Base-by-base conservation (phyloP, 2,329 filamentous ascomycete species). In the Pestalotiopsis sp. region DNA sequence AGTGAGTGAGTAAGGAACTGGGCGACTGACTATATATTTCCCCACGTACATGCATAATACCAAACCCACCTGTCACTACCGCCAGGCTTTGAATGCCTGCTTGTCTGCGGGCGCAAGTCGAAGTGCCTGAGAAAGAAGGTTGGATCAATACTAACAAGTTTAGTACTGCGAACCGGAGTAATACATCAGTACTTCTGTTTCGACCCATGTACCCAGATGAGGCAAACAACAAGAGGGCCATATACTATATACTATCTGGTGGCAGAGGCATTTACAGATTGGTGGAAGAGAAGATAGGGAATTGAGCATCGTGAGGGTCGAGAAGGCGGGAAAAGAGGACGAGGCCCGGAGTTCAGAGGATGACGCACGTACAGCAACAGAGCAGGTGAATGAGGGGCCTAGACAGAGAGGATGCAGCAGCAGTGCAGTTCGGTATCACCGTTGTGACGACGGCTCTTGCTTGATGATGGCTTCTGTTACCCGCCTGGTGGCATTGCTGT, bases 51-150 rank as follows among this genome's bases (percentile, higher is more conserved):
- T 78, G 76, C 75, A 77, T 73, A 61, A 75, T 71, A 77, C 76
- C n/a, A 58, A 62, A 35, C 38, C 60, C 60, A 63, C 40, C 60
- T 63, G 60, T 52, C 60, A 63, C 60, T 63, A 7, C 38, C 75
- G 77, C 76, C 74, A 74, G 79, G 77, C 74, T 73, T 77, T 75
- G 77, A 35, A 72, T 74, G 73, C 72, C 76, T 75, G 74, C 75
- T 70, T 73, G 74, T 70, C 73, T 71, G 71, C 71, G 69, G 71
- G 73, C 69, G 75, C 71, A 75, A 70, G 73, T 22, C 11, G 60
- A 69, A 69, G 70, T 66, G 67, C 71, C 14, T 35, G 26, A n/a
- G 13, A 11, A 14, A 38, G 22, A 17, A 60, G 20, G 44, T 22
- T 52, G 44, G 44, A 52, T 52, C 44, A 52, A 52, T 52, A 4